Percentiles rank a stretch among this genome's conserved stretches.
These are phyloP conservation scores for Cardamine chenopodiifolia DNA, from an alignment of 345 rosid species.

Conservation along the genomic window DNA sequence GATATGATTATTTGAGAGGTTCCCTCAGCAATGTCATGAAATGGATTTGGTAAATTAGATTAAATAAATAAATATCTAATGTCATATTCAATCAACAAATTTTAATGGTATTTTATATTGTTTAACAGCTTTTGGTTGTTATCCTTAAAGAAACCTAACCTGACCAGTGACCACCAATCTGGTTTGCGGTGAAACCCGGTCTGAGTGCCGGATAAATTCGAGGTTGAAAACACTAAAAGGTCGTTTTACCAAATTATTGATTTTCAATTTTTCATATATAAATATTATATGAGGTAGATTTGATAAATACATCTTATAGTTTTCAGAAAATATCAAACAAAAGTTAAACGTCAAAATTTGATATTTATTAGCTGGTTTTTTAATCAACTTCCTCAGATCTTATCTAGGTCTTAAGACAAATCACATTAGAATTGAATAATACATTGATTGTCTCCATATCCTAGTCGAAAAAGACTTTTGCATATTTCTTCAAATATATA, in stretches of 20 bases:
- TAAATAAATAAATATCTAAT: no score
- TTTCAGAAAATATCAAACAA: background rate
- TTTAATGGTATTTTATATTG: no score
- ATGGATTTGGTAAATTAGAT: no score
- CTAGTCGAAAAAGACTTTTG: background rate
- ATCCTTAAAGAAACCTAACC: no score
- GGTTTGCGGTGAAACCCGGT: no score
- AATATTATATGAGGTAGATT: background rate
- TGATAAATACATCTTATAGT: background rate
- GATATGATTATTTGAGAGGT: no score
- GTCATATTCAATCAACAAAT: no score
- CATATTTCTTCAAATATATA: background rate
- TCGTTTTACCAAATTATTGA: background rate
- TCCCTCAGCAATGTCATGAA: no score
- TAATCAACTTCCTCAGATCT: background rate
- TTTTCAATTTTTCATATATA: background rate
- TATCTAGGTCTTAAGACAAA: background rate
- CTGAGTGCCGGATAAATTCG: no score
- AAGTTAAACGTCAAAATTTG: background rate
- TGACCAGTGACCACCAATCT: no score
- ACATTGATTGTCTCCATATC: background rate
- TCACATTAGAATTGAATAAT: background rate
- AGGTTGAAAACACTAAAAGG: no score
- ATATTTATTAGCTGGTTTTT: background rate
- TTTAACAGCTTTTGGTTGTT: no score